Conservation (phyloP, 805 yeast species). For the Suhomyces sp. region DNA sequence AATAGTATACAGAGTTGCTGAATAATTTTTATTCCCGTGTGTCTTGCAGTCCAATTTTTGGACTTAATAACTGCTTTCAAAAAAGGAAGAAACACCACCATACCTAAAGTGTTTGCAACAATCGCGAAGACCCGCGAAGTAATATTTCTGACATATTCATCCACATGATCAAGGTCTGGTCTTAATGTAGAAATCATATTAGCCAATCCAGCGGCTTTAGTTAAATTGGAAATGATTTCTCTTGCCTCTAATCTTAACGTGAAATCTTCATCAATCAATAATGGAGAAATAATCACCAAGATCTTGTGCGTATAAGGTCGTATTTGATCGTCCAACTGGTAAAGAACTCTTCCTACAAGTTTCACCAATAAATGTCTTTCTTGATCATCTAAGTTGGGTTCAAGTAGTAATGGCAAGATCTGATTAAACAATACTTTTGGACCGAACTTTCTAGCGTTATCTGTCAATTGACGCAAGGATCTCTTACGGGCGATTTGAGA, state of each 20-base stretch:
- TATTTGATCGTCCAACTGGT: conserved; percentile 60
- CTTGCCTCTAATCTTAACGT: conserved; percentile 75
- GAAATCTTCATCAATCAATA: conserved; percentile 75
- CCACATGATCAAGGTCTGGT: conserved; percentile 79
- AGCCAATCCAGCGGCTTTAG: conserved; percentile 81
- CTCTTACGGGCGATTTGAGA: conserved; percentile 63
- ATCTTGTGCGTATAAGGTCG: conserved; percentile 75
- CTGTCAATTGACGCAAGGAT: conserved; percentile 66
- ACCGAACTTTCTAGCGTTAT: conserved; percentile 63
- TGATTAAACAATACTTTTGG: conserved; percentile 66
- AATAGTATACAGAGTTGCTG: conserved; percentile 70
- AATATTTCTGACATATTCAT: conserved; percentile 74
- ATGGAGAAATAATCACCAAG: conserved; percentile 71
- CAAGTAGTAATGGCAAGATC: conserved; percentile 74
- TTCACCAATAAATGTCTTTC: conserved; percentile 84
- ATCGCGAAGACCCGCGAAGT: conserved; percentile 83
- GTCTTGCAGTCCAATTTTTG: conserved; percentile 77
- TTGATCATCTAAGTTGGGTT: conserved; percentile 68
- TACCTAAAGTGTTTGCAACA: conserved; percentile 76
- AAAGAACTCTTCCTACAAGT: conserved; percentile 66
- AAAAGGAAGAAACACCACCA: conserved; percentile 72
- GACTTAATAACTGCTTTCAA: conserved; percentile 76
- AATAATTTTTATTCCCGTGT: conserved; percentile 74
- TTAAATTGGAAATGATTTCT: conserved; percentile 69
- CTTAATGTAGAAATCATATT: conserved; percentile 76